Conservation (phyloP, 352 stramenopile species). For the Thalassiosira livingstoniorum region DNA sequence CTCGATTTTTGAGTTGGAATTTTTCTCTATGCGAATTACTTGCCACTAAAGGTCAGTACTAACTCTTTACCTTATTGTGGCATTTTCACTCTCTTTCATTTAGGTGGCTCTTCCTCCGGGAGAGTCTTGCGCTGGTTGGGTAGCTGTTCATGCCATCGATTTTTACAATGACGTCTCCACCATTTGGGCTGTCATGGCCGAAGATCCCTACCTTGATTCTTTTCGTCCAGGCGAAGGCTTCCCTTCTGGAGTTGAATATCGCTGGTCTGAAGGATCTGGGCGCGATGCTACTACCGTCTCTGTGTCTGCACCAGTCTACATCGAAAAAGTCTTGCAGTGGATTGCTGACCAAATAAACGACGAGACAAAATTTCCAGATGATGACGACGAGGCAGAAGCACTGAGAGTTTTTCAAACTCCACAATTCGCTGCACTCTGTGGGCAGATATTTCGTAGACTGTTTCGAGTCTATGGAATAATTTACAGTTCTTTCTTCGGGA, state of each 20-base stretch:
- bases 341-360: conserved; percentile 86
- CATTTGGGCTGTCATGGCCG: conserved; percentile 86
- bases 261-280: conserved; percentile 72
- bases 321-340: conserved; percentile 85
- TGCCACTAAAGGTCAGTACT: no score
- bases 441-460: conserved; percentile 93
- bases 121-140: conserved; percentile 85
- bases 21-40: no score
- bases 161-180: conserved; percentile 87
- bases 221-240: conserved; percentile 85
- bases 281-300: conserved; percentile 67
- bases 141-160: conserved; percentile 85
- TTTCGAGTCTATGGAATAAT: conserved; percentile 97
- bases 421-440: conserved; percentile 82
- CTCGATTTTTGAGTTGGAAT: no score
- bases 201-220: conserved; percentile 82
- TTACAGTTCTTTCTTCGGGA: conserved; percentile 96
- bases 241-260: conserved; percentile 83
- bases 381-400: conserved; percentile 83
- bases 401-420: conserved; percentile 83
- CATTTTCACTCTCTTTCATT: no score
- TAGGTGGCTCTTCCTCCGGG: conserved; percentile 77
- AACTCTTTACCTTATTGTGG: no score
- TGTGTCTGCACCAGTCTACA: conserved; percentile 82
- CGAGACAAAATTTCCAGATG: conserved; percentile 85